Evolutionary conservation across 495 filamentous ascomycete genomes (phyloP), one percentile per base, ranked within the genome.

Genomic region (Hypoxylon cercidicola): DNA sequence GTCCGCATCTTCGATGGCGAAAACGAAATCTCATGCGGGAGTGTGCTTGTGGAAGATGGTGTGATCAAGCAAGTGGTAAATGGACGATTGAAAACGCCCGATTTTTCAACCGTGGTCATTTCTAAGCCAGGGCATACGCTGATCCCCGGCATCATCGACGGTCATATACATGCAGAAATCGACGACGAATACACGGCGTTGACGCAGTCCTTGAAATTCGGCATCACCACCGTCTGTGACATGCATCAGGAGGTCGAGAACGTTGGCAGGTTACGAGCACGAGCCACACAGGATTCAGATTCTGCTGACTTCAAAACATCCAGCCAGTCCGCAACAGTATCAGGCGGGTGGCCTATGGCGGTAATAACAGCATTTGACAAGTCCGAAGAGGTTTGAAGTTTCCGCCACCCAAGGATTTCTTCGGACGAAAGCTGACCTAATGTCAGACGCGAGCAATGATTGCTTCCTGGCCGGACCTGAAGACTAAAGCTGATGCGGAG

Each of bases 171-270:
- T 15, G 54, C 55, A 8, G 10, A 55, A n/a, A 19, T 50, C 5
- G 65, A 64, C 15, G 41, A 55, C 0, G 8, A 64, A 15, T 45
- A 46, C 7, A 39, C 52, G 9, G 45, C 8, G 7, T 21, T 56
- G 1, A 39, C 16, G 7, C 61, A 69, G 32, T 46, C 30, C 3
- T 44, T 65, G 18, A 64, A 52, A 7, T 69, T 65, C 30, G 55
- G 66, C 4, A 39, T 69, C 18, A 69, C 61, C 19, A 69, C 66
- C 35, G 44, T 60, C 20, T 62, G 60, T 13, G 66, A 65, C 21
- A 65, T 69, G 66, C 66, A 69, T 6, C 60, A 69, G 11, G 66
- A 69, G 11, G 46, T 25, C 0, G 50, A 59, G 10, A 55, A 69
- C 18, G 8, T 65, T 1, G 23, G 16, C 16, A 35, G 20, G 19